Conservation (phyloP, 2,329 filamentous ascomycete genomes). For the Escovopsis sp. region DNA sequence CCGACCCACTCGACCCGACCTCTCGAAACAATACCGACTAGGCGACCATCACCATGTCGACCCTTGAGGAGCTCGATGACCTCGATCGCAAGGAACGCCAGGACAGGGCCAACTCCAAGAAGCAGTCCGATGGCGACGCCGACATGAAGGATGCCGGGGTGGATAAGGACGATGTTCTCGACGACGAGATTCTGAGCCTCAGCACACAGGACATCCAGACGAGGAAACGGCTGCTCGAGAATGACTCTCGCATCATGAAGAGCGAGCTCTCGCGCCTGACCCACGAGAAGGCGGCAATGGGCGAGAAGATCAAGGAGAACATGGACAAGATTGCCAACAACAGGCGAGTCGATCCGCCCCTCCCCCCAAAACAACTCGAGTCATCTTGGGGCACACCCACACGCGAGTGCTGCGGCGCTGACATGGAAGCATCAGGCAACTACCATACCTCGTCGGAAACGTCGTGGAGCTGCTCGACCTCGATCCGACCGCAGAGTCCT, state of each 20-base stretch:
- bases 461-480: constrained; percentile 95
- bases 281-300: constrained; percentile 92
- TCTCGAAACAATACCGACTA: background rate
- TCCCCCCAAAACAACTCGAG: background rate
- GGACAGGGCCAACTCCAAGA: constrained; percentile 42
- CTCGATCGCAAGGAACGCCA: constrained; percentile 69
- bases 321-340: constrained; percentile 99
- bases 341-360: constrained; percentile 42
- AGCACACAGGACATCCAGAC: constrained; percentile 92
- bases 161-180: constrained; percentile 67
- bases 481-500: constrained; percentile 88
- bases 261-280: constrained; percentile 88
- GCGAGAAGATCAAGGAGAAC: constrained; percentile 98
- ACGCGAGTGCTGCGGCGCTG: too few relatives aligned
- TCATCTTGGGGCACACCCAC: too few relatives aligned
- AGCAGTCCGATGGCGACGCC: constrained; percentile 27
- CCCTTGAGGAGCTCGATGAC: constrained; percentile 82
- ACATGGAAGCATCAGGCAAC: constrained; percentile 46
- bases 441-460: constrained; percentile 96
- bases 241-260: constrained; percentile 97
- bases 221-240: constrained; percentile 82
- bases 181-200: constrained; percentile 83
- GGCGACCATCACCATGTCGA: constrained; percentile 50
- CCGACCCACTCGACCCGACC: too few relatives aligned
- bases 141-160: constrained; percentile 80